Evolutionary conservation across 768 basidiomycete species (phyloP).

Genomic region (Suillus fuscotomentosus): DNA sequence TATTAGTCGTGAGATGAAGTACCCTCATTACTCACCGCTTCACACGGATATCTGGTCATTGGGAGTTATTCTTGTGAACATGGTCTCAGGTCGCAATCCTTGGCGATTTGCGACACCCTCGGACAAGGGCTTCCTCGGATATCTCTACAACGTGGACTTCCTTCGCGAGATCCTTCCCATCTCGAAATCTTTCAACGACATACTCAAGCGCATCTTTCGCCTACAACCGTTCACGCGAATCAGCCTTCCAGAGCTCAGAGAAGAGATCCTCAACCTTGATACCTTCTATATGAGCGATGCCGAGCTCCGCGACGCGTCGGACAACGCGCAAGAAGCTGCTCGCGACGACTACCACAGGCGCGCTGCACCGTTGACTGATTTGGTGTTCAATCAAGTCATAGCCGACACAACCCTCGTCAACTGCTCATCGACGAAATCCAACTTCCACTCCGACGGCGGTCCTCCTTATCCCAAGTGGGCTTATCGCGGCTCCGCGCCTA

Average conservation of each 20-base stretch:
- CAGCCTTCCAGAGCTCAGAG: constrained; percentile 58
- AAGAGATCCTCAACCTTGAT: constrained; percentile 51
- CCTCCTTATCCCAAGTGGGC: background rate
- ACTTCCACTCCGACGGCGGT: constrained; percentile 3
- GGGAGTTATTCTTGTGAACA: constrained; percentile 80
- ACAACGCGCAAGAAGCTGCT: constrained; percentile 7
- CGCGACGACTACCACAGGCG: background rate
- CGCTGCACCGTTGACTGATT: background rate
- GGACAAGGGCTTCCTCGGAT: constrained; percentile 69
- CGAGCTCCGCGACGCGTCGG: constrained; percentile 37
- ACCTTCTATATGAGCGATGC: constrained; percentile 60
- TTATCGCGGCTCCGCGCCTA: background rate
- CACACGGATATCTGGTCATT: constrained; percentile 66
- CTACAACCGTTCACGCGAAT: constrained; percentile 62
- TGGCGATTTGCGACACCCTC: constrained; percentile 69
- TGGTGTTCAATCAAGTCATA: constrained; percentile 1
- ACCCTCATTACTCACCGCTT: constrained; percentile 17
- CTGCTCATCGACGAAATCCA: background rate
- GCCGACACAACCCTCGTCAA: constrained; percentile 1
- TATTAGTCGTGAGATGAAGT: constrained; percentile 42
- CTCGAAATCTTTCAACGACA: constrained; percentile 57
- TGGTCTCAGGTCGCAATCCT: constrained; percentile 70
- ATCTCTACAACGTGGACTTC: constrained; percentile 59
- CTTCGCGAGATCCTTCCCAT: constrained; percentile 72
- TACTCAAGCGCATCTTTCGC: constrained; percentile 74